Conservation (phyloP, 768 basidiomycete species). For the Boletus edulis region DNA sequence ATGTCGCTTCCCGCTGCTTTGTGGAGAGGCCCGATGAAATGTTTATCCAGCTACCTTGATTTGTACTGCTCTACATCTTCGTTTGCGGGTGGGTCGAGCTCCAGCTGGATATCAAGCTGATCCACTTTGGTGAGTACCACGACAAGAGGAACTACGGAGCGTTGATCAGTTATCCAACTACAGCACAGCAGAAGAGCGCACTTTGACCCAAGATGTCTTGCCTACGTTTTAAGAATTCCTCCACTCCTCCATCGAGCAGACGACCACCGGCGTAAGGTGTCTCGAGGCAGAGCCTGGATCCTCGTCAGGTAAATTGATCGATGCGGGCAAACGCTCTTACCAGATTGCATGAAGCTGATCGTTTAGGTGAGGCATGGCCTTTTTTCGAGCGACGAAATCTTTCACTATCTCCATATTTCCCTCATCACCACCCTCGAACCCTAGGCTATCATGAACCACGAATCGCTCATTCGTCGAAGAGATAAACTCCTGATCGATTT, state of each 20-base stretch:
- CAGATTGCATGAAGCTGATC: conserved; percentile 15
- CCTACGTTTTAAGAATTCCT: conserved; percentile 2
- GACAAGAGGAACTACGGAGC: conserved; percentile 5
- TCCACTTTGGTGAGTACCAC: conserved; percentile 18
- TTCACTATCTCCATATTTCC: not conserved
- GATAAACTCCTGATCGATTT: conserved; percentile 9
- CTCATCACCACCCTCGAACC: no score
- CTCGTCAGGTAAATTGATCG: not conserved
- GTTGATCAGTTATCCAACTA: not conserved
- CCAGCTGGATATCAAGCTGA: conserved; percentile 1
- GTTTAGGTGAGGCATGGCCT: not conserved
- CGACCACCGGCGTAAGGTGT: conserved; percentile 11
- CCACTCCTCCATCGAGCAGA: conserved; percentile 12
- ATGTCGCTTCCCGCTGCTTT: not conserved
- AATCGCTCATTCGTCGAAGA: no score
- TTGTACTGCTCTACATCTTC: not conserved
- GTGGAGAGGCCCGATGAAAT: conserved; percentile 1
- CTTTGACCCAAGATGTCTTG: conserved; percentile 6
- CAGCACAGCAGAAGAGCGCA: not conserved
- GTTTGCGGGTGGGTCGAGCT: not conserved
- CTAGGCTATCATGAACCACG: no score
- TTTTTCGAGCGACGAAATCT: conserved; percentile 1
- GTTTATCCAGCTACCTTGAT: not conserved
- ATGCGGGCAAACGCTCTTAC: not conserved
- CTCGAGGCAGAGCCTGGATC: conserved; percentile 15